These are phyloP conservation scores for Phylloporus rhodoxanthus DNA, from an alignment of 768 basidiomycete genomes.

Conservation along the genomic window DNA sequence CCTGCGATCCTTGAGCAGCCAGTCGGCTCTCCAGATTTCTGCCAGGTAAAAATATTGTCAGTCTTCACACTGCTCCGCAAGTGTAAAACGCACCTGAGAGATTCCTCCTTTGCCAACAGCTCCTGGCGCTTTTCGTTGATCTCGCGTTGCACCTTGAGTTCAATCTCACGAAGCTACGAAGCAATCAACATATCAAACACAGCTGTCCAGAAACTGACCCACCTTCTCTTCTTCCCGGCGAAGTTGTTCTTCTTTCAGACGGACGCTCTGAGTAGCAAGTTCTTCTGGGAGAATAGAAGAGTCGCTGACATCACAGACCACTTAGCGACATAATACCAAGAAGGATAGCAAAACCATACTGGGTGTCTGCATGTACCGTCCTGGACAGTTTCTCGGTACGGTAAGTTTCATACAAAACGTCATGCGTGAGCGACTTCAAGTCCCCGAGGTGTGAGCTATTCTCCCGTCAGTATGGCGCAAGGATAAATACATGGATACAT, in stretches of 20 bases:
- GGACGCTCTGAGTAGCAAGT: slow-evolving; percentile 91
- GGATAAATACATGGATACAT: slow-evolving; percentile 15
- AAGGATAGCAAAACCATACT: slow-evolving; percentile 37
- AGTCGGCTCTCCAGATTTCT: slow-evolving; percentile 88
- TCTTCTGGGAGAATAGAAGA: slow-evolving; percentile 94
- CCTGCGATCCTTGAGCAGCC: slow-evolving; percentile 80
- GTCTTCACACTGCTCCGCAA: not conserved
- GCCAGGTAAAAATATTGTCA: slow-evolving; percentile 5
- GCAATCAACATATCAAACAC: slow-evolving; percentile 10
- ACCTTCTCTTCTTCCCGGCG: slow-evolving; percentile 96
- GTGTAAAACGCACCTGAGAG: slow-evolving; percentile 58
- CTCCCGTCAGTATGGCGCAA: slow-evolving; percentile 7
- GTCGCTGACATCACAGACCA: slow-evolving; percentile 43
- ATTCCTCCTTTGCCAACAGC: slow-evolving; percentile 92
- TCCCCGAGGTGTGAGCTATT: slow-evolving; percentile 88
- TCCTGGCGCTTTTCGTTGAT: slow-evolving; percentile 98
- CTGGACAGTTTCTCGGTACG: slow-evolving; percentile 96
- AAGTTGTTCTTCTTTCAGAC: slow-evolving; percentile 98
- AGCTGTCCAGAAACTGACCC: slow-evolving; percentile 1
- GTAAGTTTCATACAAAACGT: slow-evolving; percentile 93
- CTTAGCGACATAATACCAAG: slow-evolving; percentile 21
- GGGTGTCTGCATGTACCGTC: slow-evolving; percentile 75
- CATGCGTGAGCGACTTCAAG: slow-evolving; percentile 89
- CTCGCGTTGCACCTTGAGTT: slow-evolving; percentile 96
- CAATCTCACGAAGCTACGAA: slow-evolving; percentile 85